These are phyloP conservation scores for Gnomoniopsis smithogilvyi DNA, from an alignment of 2,329 filamentous ascomycete genomes.

Conservation along the genomic window DNA sequence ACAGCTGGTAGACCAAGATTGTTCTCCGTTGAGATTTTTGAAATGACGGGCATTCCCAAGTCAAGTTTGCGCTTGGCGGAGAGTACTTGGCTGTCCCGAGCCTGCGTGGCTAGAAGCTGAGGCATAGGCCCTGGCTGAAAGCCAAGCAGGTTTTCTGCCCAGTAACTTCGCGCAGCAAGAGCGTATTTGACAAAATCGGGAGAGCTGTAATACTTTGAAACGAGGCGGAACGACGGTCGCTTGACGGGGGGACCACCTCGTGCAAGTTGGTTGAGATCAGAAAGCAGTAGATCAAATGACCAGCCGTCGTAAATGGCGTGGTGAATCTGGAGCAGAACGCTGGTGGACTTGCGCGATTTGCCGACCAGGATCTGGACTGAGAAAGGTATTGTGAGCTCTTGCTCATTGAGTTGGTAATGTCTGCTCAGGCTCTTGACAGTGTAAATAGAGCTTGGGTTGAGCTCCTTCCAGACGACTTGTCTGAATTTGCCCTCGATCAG, in stretches of 20 bases:
- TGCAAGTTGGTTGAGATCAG: slow-evolving; percentile 60
- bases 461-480: slow-evolving; percentile 60
- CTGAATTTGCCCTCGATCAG: slow-evolving; percentile 50
- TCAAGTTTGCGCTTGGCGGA: slow-evolving; percentile 29
- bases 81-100: slow-evolving; percentile 24
- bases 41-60: slow-evolving; percentile 31
- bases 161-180: slow-evolving; percentile 57
- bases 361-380: slow-evolving; percentile 49
- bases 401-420: slow-evolving; percentile 36
- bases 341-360: not conserved
- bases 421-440: slow-evolving; percentile 34
- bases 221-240: slow-evolving; percentile 57
- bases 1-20: slow-evolving; percentile 64
- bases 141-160: slow-evolving; percentile 63
- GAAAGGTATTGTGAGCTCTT: slow-evolving; percentile 54
- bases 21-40: slow-evolving; percentile 33
- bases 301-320: slow-evolving; percentile 93
- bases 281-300: slow-evolving; percentile 73
- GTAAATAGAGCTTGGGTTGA: slow-evolving; percentile 41
- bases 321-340: slow-evolving; percentile 59
- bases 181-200: slow-evolving; percentile 25
- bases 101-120: slow-evolving; percentile 20
- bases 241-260: slow-evolving; percentile 21
- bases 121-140: slow-evolving; percentile 55
- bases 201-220: slow-evolving; percentile 50